Evolutionary conservation across 768 basidiomycete species (phyloP).

Genomic region (Macrolepiota fuliginosa): DNA sequence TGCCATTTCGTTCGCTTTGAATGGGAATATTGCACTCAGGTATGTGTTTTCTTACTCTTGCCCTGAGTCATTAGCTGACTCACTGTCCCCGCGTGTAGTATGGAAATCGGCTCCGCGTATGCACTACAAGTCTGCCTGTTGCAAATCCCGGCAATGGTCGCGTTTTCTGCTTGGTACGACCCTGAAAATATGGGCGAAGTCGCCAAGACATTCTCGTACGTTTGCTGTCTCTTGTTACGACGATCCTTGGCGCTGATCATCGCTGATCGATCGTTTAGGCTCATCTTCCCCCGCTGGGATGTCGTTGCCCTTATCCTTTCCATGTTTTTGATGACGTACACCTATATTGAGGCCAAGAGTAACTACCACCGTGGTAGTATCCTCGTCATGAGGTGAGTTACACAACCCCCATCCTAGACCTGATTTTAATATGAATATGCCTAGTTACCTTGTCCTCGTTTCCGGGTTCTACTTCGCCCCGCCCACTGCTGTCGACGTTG

Average conservation of each 20-base stretch:
- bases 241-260: not conserved
- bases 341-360: slow-evolving; percentile 97
- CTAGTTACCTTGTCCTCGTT: slow-evolving; percentile 85
- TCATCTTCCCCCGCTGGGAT: slow-evolving; percentile 99
- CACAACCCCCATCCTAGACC: not conserved
- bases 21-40: slow-evolving; percentile 97
- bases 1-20: slow-evolving; percentile 95
- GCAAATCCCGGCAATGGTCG: slow-evolving; percentile 98
- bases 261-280: slow-evolving; percentile 40
- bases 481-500: slow-evolving; percentile 35
- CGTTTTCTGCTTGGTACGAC: slow-evolving; percentile 94
- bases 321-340: slow-evolving; percentile 97
- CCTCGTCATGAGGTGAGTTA: slow-evolving; percentile 81
- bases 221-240: slow-evolving; percentile 14
- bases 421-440: slow-evolving; percentile 11
- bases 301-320: slow-evolving; percentile 92
- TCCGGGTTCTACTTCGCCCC: slow-evolving; percentile 95
- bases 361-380: slow-evolving; percentile 98
- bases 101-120: slow-evolving; percentile 99
- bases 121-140: slow-evolving; percentile 96
- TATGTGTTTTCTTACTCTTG: slow-evolving; percentile 29
- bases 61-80: not conserved
- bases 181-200: slow-evolving; percentile 83
- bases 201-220: slow-evolving; percentile 92
- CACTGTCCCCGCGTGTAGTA: slow-evolving; percentile 46